Evolutionary conservation across 1,139 yeast genomes (phyloP), one percentile per base, ranked within the genome.

Genomic region (Hansenula sp.): DNA sequence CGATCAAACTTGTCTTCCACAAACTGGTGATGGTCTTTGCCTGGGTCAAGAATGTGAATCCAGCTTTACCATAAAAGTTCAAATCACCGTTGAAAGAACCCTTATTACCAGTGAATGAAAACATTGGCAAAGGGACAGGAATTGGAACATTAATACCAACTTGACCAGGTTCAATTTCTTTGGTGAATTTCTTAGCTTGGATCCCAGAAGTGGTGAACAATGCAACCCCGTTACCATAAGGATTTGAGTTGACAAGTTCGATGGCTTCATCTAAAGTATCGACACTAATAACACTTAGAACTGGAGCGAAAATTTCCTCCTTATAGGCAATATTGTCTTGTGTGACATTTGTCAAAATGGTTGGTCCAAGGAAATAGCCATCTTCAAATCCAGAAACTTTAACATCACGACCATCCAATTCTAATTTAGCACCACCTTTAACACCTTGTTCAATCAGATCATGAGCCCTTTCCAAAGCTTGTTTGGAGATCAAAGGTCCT

Each of bases 101-200:
- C 68, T 84, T 83, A 62, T 80, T 81, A 31, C 93, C 93, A 24
- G 91, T 84, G 69, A 84, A 84, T 6, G 89, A 81, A 63, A 84
- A 84, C 87, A 84, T 81, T 50, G 93, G 91, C 60, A 84, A 69
- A 47, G 91, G 91, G 18, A 84, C 93, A n/a, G 91, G 93, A 52
- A 84, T 84, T 25, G 93, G 91, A 40, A 84, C 89, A 56, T 84
- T 84, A 57, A 84, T 75, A 49, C 93, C 93, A 45, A 84, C 86
- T 66, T 84, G 91, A 25, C 93, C 93, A 47, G 84, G 80, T 48
- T 82, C 86, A 49, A 84, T 78, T 55, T 79, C 76, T 67, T 78
- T 81, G 60, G 77, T 81, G 71, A 84, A 84, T 61, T 79, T 79
- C 66, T 82, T 84, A 2, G 87, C 84, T 19, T 79, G 71, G 21